Base-by-base conservation (phyloP, 768 basidiomycete species). In the Leccinum aurantiacum region DNA sequence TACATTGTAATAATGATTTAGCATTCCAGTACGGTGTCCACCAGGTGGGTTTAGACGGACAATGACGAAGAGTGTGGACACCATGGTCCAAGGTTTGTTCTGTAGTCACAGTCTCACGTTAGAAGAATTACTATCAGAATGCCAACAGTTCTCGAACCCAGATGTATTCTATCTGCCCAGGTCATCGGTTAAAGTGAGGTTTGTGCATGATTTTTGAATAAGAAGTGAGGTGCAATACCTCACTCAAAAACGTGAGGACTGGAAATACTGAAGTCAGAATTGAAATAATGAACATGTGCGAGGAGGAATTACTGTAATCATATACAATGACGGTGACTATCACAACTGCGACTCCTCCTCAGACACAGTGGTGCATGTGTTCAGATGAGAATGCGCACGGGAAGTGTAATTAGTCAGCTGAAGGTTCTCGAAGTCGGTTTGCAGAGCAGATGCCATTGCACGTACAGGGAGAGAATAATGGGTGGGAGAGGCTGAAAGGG, bases 201-300 rank as follows among this genome's bases (percentile, higher is more conserved):
- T 47, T 1, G 19, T 19, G 31, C 15, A 14, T 22, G 3, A 38
- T 38, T 6, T n/a, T 5, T 19, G 4, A 19, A 10, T n/a, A 27
- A 33, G 2, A 17, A 57, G 27, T n/a, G 17, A 15, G 17, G 41
- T 1, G 9, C 17, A 41, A 22, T 53, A 63, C 65, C 58, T 65
- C 65, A 22, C 17, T 46, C 4, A 50, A 2, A 55, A 65, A 25
- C 1, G 37, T 59, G 47, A 66, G 60, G 19, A 59, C 65, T 65
- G 44, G 10, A 9, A 24, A 47, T 47, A 22, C 1, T 22, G 6
- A 47, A 22, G 46, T 47, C 6, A 47, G 22, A 22, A 47, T 11
- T 29, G 27, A 47, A 14, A 9, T 4, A 3, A 14, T 13, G n/a
- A n/a, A n/a, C 17, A n/a, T 13, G 19, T 14, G 22, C 9, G 19